Percentiles rank a stretch among this genome's conserved stretches.
Evolutionary conservation across 805 yeast species (phyloP).

Genomic region (Saccharomyces jurei): DNA sequence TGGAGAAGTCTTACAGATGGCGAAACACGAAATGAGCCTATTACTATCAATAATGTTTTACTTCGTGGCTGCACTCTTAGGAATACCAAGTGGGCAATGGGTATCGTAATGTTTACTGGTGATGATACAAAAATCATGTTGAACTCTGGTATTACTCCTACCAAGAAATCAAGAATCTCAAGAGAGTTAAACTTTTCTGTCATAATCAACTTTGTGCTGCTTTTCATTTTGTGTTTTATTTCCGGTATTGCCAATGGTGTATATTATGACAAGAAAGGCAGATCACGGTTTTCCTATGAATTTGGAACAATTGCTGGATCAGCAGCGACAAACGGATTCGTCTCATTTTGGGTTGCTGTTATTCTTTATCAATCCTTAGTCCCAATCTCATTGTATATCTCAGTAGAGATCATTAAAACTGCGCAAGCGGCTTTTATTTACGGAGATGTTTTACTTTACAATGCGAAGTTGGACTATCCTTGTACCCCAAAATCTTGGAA

Average conservation of each 20-base stretch:
- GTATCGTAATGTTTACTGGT: constrained; percentile 71
- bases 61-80: constrained; percentile 72
- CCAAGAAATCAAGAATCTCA: constrained; percentile 67
- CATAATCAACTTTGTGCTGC: constrained; percentile 51
- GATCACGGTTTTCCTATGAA: constrained; percentile 59
- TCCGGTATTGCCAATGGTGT: constrained; percentile 68
- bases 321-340: constrained; percentile 59
- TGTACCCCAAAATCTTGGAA: constrained; percentile 83
- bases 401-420: constrained; percentile 75
- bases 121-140: constrained; percentile 74
- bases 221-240: constrained; percentile 60
- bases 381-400: constrained; percentile 74
- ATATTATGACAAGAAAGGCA: constrained; percentile 39
- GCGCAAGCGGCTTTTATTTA: constrained; percentile 76
- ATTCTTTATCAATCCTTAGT: constrained; percentile 73
- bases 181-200: constrained; percentile 67
- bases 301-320: constrained; percentile 61
- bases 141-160: constrained; percentile 72
- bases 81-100: constrained; percentile 78
- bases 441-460: constrained; percentile 66
- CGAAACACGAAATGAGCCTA: constrained; percentile 44
- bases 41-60: constrained; percentile 59
- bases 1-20: constrained; percentile 34
- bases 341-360: constrained; percentile 66
- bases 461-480: constrained; percentile 62